phyloP scores from a whole-genome alignment of 495 filamentous ascomycete genomes.

The Daldinia decipiens region DNA sequence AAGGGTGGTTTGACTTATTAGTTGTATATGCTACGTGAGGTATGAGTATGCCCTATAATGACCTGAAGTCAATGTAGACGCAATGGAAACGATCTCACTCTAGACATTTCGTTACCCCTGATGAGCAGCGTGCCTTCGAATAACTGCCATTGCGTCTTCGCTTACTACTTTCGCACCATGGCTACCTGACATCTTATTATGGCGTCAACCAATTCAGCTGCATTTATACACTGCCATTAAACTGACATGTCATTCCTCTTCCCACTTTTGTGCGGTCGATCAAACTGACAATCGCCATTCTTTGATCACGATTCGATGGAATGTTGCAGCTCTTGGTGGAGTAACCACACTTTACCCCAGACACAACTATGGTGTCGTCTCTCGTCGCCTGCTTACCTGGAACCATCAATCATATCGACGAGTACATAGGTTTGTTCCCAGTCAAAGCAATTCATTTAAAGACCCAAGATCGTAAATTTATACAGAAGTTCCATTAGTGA shows the following conservation, averaged over 20 bases:
- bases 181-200: background rate
- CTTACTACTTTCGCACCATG: conserved; percentile 1
- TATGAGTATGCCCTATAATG: background rate
- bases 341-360: conserved; percentile 1
- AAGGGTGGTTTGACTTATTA: too few relatives aligned
- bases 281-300: background rate
- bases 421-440: too few relatives aligned
- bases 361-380: background rate
- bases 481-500: background rate
- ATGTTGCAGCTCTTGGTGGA: background rate
- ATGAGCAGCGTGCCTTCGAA: background rate
- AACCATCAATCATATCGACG: too few relatives aligned
- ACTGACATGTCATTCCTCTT: background rate
- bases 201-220: background rate
- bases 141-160: background rate
- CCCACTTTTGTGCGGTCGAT: background rate
- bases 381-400: background rate
- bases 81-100: background rate
- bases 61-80: background rate
- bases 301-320: background rate
- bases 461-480: background rate
- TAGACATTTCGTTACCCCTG: background rate
- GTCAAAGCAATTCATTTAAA: background rate
- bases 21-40: too few relatives aligned
- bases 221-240: background rate